phyloP scores from a whole-genome alignment of 1,139 yeast genomes.

The Suhomyces bolitotheri region DNA sequence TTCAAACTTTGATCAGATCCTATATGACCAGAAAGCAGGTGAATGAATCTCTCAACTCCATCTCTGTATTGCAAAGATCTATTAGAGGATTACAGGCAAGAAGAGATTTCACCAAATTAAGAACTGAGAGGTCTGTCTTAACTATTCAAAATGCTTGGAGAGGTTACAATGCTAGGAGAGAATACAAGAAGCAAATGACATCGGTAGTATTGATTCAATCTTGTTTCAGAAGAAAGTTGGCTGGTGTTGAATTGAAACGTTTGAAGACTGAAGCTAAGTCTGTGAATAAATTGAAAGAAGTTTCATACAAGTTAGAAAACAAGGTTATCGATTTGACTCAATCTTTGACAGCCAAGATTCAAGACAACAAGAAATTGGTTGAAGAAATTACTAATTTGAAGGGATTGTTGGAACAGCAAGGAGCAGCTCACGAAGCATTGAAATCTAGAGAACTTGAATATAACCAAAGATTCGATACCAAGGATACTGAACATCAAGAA shows the following conservation, averaged over 20 bases:
- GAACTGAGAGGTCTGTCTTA: conserved; percentile 63
- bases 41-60: conserved; percentile 45
- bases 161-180: conserved; percentile 53
- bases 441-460: conserved; percentile 58
- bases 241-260: conserved; percentile 60
- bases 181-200: conserved; percentile 41
- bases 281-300: conserved; percentile 85
- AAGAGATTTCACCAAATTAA: conserved; percentile 44
- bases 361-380: conserved; percentile 74
- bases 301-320: conserved; percentile 88
- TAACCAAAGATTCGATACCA: conserved; percentile 45
- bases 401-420: conserved; percentile 56
- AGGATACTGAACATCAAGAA: conserved; percentile 48
- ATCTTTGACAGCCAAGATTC: conserved; percentile 70
- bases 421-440: conserved; percentile 56
- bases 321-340: conserved; percentile 95
- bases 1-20: conserved; percentile 79
- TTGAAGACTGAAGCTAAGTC: conserved; percentile 86
- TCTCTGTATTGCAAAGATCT: conserved; percentile 63
- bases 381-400: conserved; percentile 61
- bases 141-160: conserved; percentile 70
- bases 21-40: conserved; percentile 51
- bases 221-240: conserved; percentile 72
- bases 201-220: conserved; percentile 76
- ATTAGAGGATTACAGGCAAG: conserved; percentile 69